phyloP scores from a whole-genome alignment of 371 early-diverging fungal genomes.

The Apophysomyces sp. region DNA sequence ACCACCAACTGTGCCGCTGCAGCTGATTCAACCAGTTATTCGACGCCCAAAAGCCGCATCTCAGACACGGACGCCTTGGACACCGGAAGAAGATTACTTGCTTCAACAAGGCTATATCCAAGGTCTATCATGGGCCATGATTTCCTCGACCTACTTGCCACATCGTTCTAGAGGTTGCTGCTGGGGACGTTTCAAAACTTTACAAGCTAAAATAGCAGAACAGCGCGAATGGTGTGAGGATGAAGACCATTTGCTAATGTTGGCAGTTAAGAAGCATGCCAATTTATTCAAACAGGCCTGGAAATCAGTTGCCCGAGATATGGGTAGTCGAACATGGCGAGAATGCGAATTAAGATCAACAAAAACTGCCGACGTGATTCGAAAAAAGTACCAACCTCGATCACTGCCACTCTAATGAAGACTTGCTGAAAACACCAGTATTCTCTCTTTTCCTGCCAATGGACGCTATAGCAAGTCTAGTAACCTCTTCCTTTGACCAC shows the following conservation, averaged over 20 bases:
- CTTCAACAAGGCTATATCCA: conserved; percentile 46
- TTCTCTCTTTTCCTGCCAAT: no score
- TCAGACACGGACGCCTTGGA: conserved; percentile 53
- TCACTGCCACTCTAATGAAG: no score
- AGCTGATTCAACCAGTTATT: neutral
- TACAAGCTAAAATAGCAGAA: conserved; percentile 30
- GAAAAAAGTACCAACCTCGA: conserved; percentile 21
- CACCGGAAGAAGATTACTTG: conserved; percentile 45
- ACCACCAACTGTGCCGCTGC: conserved; percentile 1
- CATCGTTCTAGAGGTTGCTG: conserved; percentile 52
- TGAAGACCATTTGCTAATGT: conserved; percentile 18
- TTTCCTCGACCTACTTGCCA: conserved; percentile 46
- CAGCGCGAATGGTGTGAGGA: conserved; percentile 22
- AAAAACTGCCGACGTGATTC: conserved; percentile 9
- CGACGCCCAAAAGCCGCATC: conserved; percentile 9
- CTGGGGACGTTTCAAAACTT: conserved; percentile 51
- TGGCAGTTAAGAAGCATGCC: conserved; percentile 25
- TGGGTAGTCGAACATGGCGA: conserved; percentile 23
- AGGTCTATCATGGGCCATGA: conserved; percentile 52
- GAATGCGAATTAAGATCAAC: conserved; percentile 24
- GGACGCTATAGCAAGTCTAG: no score
- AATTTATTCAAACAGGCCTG: conserved; percentile 29
- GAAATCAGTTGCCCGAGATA: conserved; percentile 26
- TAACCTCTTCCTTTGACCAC: no score
- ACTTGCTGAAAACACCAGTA: no score